Base-by-base conservation (phyloP, 305 asterid genomes). In the Nicotiana rustica region DNA sequence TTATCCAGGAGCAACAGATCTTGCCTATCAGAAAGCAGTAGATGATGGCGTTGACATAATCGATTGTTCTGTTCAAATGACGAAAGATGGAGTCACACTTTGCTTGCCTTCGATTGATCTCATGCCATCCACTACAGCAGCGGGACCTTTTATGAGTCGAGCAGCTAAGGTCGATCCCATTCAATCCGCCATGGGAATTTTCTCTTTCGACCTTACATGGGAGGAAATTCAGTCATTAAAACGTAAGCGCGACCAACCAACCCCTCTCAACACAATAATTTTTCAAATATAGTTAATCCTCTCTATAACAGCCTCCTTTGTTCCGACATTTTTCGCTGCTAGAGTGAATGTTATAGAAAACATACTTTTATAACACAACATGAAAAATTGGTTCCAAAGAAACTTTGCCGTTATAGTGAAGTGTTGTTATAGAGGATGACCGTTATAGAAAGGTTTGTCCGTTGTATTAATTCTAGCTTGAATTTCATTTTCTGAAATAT, bases 151-250 rank as follows among this genome's bases (percentile, higher is more conserved):
- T 79, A 84, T 93, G 75, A 95, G 92, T 55, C 88, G 81, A 82
- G 69, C 93, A 7, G 59, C 86, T 29, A 88, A 67, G 38, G 65
- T 92, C 55, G 92, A 95, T 0, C 91, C 92, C 81, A 70, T 93
- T 71, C 97, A 95, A 83, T 10, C 85, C 1, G 77, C 84, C 2
- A 91, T 89, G 81, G 99, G 99, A 66, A 87, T 97, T 68, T 97
- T 93, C 89, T 91, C 99, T 17, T 97, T 97, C 3, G 97, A 93
- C 76, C 90, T 96, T 78, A 85, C 91, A 9, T 96, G 99, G 99
- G 73, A 57, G 21, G 95, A 96, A 70, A 93, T 96, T 65, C 94
- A 90, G 85, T 83, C 98, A 25, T 86, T 95, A 56, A 86, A 78
- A 79, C 98, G 98, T 92, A 88, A 92, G 92, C 76, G 49, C 13